These are phyloP conservation scores for Vaucheria bursata DNA, from an alignment of 352 stramenopile genomes.

Conservation along the genomic window DNA sequence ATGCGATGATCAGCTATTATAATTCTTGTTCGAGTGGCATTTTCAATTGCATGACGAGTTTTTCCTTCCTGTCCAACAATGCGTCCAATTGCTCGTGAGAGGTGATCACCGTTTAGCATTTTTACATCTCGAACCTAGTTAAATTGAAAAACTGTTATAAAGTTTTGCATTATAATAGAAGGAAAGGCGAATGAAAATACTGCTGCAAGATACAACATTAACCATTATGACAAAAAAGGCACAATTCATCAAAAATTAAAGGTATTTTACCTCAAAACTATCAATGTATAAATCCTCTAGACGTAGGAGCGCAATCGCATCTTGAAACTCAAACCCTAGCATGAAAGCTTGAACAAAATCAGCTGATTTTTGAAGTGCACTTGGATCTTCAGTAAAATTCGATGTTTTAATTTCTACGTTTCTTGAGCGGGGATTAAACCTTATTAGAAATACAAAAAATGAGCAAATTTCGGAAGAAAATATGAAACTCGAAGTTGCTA, in stretches of 20 bases:
- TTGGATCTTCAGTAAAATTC: constrained; percentile 78
- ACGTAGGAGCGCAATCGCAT: constrained; percentile 90
- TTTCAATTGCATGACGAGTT: constrained; percentile 98
- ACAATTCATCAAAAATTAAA: too few relatives aligned
- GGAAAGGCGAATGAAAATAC: too few relatives aligned
- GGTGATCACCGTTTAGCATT: constrained; percentile 93
- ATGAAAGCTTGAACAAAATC: constrained; percentile 98
- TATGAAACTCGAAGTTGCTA: too few relatives aligned
- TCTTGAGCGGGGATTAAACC: constrained; percentile 90
- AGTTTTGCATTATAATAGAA: too few relatives aligned
- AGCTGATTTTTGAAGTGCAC: constrained; percentile 81
- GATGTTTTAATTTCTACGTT: constrained; percentile 96
- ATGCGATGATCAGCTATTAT: constrained; percentile 90
- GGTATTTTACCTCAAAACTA: constrained; percentile 86
- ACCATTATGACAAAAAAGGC: too few relatives aligned
- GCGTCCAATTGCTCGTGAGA: constrained; percentile 94
- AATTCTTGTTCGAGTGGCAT: constrained; percentile 96
- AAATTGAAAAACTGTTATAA: too few relatives aligned
- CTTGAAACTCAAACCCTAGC: constrained; percentile 97
- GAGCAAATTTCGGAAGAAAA: neutral
- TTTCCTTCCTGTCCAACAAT: constrained; percentile 97
- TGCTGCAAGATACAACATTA: too few relatives aligned
- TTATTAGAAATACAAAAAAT: constrained; percentile 10
- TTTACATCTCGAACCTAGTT: constrained; percentile 56
- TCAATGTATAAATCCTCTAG: constrained; percentile 97